Base-by-base conservation (phyloP, 2,329 filamentous ascomycete species). In the Diaporthe amygdali region DNA sequence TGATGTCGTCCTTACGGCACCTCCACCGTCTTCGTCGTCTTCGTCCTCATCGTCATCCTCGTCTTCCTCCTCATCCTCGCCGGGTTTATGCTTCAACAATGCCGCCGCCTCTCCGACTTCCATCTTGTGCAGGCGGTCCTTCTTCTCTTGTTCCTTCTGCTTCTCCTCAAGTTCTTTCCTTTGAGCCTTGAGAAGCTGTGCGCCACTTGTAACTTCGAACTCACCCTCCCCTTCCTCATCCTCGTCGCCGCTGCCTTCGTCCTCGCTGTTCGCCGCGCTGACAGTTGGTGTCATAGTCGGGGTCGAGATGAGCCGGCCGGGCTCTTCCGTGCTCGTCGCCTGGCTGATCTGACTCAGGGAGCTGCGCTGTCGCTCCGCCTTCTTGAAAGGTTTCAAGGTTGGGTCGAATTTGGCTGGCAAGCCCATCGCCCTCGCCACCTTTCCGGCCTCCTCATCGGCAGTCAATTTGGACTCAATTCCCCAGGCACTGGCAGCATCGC, bases 341-440 rank as follows among this genome's bases (percentile, higher is more conserved):
- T 63, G 59, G 59, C 59, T 63, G 14, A 63, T 56, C 79, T 61
- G 51, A 79, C 47, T 39, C 52, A 77, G 30, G 76, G 75, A 17
- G 78, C 78, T 73, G 34, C 69, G 66, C 39, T 68, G 69, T 39
- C 71, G 71, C 51, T 49, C 39, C 10, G 71, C 64, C 20, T 41
- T 63, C 61, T 85, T 82, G 59, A 88, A 81, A 0, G 88, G 87
- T 74, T 90, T 91, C 74, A 92, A 86, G 1, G 89, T 91, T 0
- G 90, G 89, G 73, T 92, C 90, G 73, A 91, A 92, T 30, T 85
- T 81, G 3, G 89, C 89, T 0, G 90, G 90, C 2, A 92, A 80
- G 0, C 90, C 90, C 12, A 92, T 83, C 20, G 89, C 90, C 72
- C 88, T 86, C 54, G 90, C 90, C 8, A 92, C 90, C 69, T 87